These are phyloP conservation scores for Suhomyces sp. DNA, from an alignment of 805 yeast species.

Conservation along the genomic window DNA sequence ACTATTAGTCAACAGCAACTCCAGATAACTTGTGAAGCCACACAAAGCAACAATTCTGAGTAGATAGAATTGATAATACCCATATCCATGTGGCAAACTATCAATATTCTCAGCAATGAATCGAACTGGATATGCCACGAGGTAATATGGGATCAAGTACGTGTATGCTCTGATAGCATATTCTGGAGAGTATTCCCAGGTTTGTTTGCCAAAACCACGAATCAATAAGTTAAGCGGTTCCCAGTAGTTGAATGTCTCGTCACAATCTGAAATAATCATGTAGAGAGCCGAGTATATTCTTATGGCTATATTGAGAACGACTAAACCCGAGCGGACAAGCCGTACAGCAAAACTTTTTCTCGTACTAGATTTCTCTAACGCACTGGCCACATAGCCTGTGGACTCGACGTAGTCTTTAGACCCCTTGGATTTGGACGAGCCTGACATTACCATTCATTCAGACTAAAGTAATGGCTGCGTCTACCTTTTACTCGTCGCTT, in stretches of 20 bases:
- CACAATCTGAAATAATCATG: slow-evolving; percentile 85
- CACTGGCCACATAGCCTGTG: not conserved
- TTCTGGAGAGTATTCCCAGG: slow-evolving; percentile 95
- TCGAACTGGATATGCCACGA: slow-evolving; percentile 23
- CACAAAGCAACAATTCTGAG: slow-evolving; percentile 43
- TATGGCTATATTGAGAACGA: slow-evolving; percentile 13
- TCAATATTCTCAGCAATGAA: slow-evolving; percentile 1
- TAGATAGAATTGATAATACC: slow-evolving; percentile 47
- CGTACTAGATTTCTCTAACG: not conserved
- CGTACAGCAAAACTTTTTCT: not conserved
- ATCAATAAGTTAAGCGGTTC: slow-evolving; percentile 81
- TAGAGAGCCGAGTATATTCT: slow-evolving; percentile 43
- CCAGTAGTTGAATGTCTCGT: slow-evolving; percentile 91
- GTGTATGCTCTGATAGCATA: slow-evolving; percentile 86
- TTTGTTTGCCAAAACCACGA: slow-evolving; percentile 85
- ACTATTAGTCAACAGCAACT: slow-evolving; percentile 48
- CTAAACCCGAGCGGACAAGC: slow-evolving; percentile 1
- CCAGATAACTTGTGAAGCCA: slow-evolving; percentile 46
- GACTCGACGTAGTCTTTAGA: not conserved
- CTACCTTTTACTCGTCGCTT: not conserved
- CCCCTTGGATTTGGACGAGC: not conserved
- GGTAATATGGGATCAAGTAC: slow-evolving; percentile 55
- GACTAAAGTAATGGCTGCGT: not conserved
- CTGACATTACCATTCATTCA: not conserved
- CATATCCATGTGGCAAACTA: slow-evolving; percentile 13